Conservation (phyloP, 805 yeast species). For the Tetrapisispora namnaoensis region DNA sequence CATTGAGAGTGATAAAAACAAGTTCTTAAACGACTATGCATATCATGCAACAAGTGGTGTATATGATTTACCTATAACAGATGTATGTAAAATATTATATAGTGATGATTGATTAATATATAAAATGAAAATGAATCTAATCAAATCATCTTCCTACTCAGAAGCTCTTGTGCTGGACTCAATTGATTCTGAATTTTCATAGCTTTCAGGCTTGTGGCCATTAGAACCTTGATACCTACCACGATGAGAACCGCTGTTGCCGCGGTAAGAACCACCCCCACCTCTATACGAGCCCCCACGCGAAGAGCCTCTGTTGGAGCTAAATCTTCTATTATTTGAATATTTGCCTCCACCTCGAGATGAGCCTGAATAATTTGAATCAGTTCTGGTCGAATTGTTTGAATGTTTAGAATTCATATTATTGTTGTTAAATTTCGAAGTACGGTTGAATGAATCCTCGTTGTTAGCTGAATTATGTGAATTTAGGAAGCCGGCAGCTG, state of each 20-base stretch:
- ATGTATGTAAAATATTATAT: constrained; percentile 59
- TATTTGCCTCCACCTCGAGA: constrained; percentile 7
- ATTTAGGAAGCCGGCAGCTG: constrained; percentile 27
- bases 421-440: constrained; percentile 6
- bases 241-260: not conserved
- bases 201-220: constrained; percentile 11
- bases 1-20: constrained; percentile 12
- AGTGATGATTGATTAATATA: constrained; percentile 7
- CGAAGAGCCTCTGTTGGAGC: constrained; percentile 14
- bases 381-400: not conserved
- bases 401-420: constrained; percentile 12
- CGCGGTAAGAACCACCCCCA: not conserved
- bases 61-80: constrained; percentile 69
- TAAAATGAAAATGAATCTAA: not conserved
- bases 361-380: not conserved
- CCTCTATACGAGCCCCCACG: constrained; percentile 7
- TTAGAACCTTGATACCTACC: constrained; percentile 5
- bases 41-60: constrained; percentile 70
- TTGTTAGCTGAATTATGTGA: not conserved
- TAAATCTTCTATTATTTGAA: constrained; percentile 3
- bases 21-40: constrained; percentile 31
- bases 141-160: not conserved
- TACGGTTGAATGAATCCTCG: constrained; percentile 5
- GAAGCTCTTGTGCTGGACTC: not conserved
- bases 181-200: constrained; percentile 3